Percentiles rank a stretch among this genome's conserved stretches.
These are phyloP conservation scores for Pestalotiopsis sp. DNA, from an alignment of 2,329 filamentous ascomycete genomes.

Conservation along the genomic window DNA sequence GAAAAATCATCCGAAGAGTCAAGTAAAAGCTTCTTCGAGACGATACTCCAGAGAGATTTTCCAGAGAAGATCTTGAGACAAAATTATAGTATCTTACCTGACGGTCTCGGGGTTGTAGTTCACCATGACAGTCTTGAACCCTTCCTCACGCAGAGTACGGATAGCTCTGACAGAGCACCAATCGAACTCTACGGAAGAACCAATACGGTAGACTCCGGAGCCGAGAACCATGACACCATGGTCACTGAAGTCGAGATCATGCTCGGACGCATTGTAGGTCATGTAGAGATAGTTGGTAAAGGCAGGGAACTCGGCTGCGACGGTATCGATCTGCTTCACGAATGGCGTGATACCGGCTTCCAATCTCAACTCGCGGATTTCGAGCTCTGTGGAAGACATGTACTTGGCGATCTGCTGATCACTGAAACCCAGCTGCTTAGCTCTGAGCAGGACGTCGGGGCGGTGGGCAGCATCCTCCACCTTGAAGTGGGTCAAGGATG, in stretches of 20 bases:
- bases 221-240: slow-evolving; percentile 95
- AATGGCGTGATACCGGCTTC: slow-evolving; percentile 85
- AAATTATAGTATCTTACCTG: no score
- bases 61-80: no score
- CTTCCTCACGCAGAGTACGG: slow-evolving; percentile 80
- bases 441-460: slow-evolving; percentile 71
- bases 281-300: slow-evolving; percentile 96
- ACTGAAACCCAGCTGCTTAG: slow-evolving; percentile 92
- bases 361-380: slow-evolving; percentile 80
- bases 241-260: slow-evolving; percentile 83
- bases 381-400: slow-evolving; percentile 92
- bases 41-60: no score
- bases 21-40: no score
- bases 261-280: slow-evolving; percentile 89
- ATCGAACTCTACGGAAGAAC: slow-evolving; percentile 97
- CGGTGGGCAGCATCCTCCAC: slow-evolving; percentile 67
- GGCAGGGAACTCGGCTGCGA: slow-evolving; percentile 94
- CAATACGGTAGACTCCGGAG: slow-evolving; percentile 95
- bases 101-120: slow-evolving; percentile 87
- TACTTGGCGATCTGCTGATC: slow-evolving; percentile 94
- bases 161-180: slow-evolving; percentile 98
- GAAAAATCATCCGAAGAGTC: no score
- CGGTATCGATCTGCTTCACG: slow-evolving; percentile 98
- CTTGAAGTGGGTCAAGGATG: slow-evolving; percentile 70
- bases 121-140: slow-evolving; percentile 89